Conservation (phyloP, 805 yeast species). For the Yamadazyma nakazawae region DNA sequence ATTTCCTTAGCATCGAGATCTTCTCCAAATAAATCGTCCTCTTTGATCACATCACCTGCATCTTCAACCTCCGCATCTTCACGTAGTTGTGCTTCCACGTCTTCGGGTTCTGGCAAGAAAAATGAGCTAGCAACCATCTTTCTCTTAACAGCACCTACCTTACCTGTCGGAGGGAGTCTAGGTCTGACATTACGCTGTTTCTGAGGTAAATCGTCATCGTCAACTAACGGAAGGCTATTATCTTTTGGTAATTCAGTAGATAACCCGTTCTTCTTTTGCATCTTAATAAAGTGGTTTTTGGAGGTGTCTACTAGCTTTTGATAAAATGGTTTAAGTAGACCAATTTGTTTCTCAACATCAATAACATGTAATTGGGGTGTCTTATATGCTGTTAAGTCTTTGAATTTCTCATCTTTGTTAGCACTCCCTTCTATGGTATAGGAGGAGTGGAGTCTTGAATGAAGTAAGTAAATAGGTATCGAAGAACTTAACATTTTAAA, state of each 20-base stretch:
- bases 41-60: not conserved
- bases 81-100: not conserved
- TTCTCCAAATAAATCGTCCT: constrained; percentile 5
- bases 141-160: constrained; percentile 68
- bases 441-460: constrained; percentile 67
- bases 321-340: constrained; percentile 55
- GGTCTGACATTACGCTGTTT: constrained; percentile 74
- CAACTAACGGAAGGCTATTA: constrained; percentile 44
- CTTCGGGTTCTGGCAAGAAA: constrained; percentile 42
- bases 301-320: constrained; percentile 38
- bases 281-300: constrained; percentile 39
- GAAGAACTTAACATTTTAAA: constrained; percentile 79
- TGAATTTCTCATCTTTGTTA: constrained; percentile 53
- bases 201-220: constrained; percentile 82
- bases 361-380: constrained; percentile 52
- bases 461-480: constrained; percentile 85
- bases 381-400: constrained; percentile 58
- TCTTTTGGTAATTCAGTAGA: constrained; percentile 40
- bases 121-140: constrained; percentile 53
- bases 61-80: constrained; percentile 4
- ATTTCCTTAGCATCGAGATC: constrained; percentile 15
- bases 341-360: constrained; percentile 53
- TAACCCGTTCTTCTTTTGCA: constrained; percentile 40
- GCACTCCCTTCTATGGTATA: constrained; percentile 41
- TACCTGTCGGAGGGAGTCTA: constrained; percentile 88